Base-by-base conservation (phyloP, 1,284 basidiomycete species). In the Stygiomarasmius scandens region DNA sequence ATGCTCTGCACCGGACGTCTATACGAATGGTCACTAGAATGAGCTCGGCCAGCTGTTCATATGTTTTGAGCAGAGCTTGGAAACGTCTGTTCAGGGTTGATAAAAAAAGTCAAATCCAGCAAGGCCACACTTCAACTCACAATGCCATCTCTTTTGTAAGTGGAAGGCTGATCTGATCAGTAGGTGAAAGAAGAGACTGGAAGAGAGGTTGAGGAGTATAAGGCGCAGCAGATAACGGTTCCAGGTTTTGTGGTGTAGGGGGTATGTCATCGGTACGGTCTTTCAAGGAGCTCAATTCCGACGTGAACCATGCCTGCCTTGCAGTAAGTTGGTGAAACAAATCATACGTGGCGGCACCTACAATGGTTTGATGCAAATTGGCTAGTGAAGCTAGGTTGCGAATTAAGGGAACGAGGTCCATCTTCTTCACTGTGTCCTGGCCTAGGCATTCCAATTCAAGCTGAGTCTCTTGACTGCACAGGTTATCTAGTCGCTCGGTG, bases 1-100 rank as follows among this genome's bases (percentile, higher is more conserved):
- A 87, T 1, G 87, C 84, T 46, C 95, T 85, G 69, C 94, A 92
- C 1, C 96, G 86, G 45, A 98, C 77, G 69, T 99, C 96, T 51
- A 95, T 84, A 16, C 95, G 86, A 50, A 99, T 85, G 2, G 93
- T 96, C 70, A 93, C 90, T 43, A 98, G 77, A 50, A 98, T 88
- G 58, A 94, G 82, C 65, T 92, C 88, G 2, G 93, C 88, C 4
- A 99, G 81, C 64, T 95, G 92, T 55, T 89, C 86, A 65, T 95
- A 99, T 2, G 95, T 96, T 71, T 90, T 87, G 36, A 96, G 79
- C 45, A 98, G 79, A 0, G 95, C 89, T 68, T 95, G 89, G 75
- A 95, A 96, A 27, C 94, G 93, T 60, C 95, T 95, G 63, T 22
- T 54, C 46, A 63, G 56, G 55, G 52, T 47, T 50, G 41, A 52